phyloP scores from a whole-genome alignment of 1,284 basidiomycete genomes.

The Puccinia hordei region DNA sequence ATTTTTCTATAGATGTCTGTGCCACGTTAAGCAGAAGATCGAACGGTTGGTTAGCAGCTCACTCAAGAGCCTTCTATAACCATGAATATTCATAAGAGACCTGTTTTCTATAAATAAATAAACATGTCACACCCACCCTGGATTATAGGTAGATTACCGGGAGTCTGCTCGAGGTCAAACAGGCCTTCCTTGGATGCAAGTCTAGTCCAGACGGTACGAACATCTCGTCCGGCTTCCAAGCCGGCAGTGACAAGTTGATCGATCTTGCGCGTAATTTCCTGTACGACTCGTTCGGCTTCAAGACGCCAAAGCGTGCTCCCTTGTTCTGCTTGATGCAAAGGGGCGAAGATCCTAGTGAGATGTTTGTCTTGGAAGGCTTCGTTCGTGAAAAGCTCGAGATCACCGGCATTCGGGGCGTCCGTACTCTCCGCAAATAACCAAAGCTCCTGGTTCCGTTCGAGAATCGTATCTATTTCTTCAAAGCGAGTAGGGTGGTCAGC shows the following conservation, averaged over 20 bases:
- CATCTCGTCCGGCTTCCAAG: background rate
- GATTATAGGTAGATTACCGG: background rate
- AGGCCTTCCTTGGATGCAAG: slow-evolving; percentile 30
- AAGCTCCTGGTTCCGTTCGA: slow-evolving; percentile 2
- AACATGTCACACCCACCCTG: background rate
- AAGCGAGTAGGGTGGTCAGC: background rate
- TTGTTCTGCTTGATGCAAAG: background rate
- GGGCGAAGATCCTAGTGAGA: background rate
- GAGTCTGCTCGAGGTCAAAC: background rate
- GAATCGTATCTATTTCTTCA: slow-evolving; percentile 23
- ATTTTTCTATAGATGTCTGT: slow-evolving; percentile 21
- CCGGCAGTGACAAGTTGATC: background rate
- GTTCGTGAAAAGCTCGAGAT: slow-evolving; percentile 20
- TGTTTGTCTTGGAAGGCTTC: slow-evolving; percentile 22
- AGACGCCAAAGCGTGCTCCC: slow-evolving; percentile 21
- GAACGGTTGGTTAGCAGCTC: background rate
- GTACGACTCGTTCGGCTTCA: background rate
- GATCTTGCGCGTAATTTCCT: slow-evolving; percentile 19
- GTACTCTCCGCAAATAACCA: slow-evolving; percentile 16
- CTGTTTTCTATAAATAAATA: background rate
- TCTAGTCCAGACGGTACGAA: slow-evolving; percentile 23
- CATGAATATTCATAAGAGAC: background rate
- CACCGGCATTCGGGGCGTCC: background rate
- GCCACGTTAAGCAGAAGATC: background rate
- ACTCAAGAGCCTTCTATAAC: background rate